phyloP scores from a whole-genome alignment of 2,329 filamentous ascomycete genomes.

The Trichoderma pleuroti region DNA sequence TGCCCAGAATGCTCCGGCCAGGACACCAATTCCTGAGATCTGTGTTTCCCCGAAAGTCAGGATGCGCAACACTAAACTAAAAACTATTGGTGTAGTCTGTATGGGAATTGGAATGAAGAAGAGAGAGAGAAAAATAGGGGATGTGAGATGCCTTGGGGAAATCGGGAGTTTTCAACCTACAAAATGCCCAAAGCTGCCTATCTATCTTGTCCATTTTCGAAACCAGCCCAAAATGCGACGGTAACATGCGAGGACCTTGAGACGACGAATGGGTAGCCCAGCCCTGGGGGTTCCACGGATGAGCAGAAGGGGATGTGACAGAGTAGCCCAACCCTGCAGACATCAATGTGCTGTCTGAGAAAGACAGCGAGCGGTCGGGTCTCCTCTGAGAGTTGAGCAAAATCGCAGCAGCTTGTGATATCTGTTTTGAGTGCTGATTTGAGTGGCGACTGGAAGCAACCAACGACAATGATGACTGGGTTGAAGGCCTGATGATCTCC shows the following conservation, averaged over 20 bases:
- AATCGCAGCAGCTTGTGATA: background rate
- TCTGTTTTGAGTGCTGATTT: background rate
- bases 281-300: background rate
- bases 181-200: constrained; percentile 34
- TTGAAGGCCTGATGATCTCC: background rate
- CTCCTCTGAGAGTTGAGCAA: background rate
- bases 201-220: constrained; percentile 36
- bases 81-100: background rate
- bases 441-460: background rate
- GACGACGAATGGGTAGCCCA: background rate
- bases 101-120: background rate
- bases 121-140: background rate
- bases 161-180: constrained; percentile 27
- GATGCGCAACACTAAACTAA: background rate
- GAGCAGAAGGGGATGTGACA: background rate
- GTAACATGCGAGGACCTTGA: constrained; percentile 19
- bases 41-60: constrained; percentile 22
- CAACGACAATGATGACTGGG: background rate
- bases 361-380: background rate
- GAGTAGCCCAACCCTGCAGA: background rate
- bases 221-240: constrained; percentile 32
- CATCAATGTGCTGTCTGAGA: background rate
- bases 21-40: constrained; percentile 41
- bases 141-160: background rate
- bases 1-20: constrained; percentile 36